Base-by-base conservation (phyloP, 1,284 basidiomycete species). In the Tremellales sp. region DNA sequence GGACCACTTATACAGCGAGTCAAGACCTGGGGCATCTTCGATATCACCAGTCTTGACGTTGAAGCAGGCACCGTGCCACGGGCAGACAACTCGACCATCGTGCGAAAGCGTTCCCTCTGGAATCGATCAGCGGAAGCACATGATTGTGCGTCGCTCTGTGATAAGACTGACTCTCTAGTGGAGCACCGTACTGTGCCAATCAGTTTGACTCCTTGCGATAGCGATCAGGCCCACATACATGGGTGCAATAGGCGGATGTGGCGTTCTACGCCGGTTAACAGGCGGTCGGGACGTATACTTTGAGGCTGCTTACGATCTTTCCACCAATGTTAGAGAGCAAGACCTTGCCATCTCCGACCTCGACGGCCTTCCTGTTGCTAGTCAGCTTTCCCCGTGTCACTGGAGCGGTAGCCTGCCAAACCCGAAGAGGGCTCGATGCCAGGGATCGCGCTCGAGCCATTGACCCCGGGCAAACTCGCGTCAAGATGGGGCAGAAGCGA, bases 21-120 rank as follows among this genome's bases (percentile, higher is more conserved):
- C 79, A 19, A 91, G 85, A 10, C 89, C 92, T 7, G 92, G 92
- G 0, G 90, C 86, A 70, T 97, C 91, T 79, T 96, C 90, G 49
- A 75, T 73, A 46, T 80, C 79, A 39, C 76, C 76, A 3, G 82
- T 86, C 74, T 82, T 84, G 40, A 89, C 81, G 60, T 87, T 86
- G 80, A 93, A 94, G 76, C 89, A 93, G 31, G 91, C 90, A 76
- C 89, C 89, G 70, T 93, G 89, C 89, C 89, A 93, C 6, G 89
- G 89, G 67, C 89, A 89, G 45, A 87, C 83, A 35, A 93, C 80
- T 57, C 87, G 77, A 6, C 87, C 89, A 64, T 88, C 84, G 25
- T 82, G 79, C 8, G 85, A 83, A 45, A 94, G 78, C 6, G 89
- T 84, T 53, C 90, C 91, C 70, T 91, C 89, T 92, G 84, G 58